These are phyloP conservation scores for Colletotrichum gloeosporioides DNA, from an alignment of 2,329 filamentous ascomycete species.

Conservation along the genomic window DNA sequence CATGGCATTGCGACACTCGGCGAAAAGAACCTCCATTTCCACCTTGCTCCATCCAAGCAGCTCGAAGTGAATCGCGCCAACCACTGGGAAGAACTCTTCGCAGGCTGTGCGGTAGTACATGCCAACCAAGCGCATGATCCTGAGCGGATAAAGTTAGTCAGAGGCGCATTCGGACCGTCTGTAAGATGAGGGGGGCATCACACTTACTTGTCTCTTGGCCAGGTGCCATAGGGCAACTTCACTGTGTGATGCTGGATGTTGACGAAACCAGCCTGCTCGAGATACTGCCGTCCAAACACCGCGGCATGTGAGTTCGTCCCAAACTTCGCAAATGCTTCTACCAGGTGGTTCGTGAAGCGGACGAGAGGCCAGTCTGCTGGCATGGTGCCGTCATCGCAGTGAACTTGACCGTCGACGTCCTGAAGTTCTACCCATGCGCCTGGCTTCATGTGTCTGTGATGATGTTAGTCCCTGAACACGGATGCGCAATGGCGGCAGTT, in stretches of 20 bases:
- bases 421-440: slow-evolving; percentile 53
- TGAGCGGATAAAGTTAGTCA: slow-evolving; percentile 7
- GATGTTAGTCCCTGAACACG: background rate
- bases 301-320: slow-evolving; percentile 43
- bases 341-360: slow-evolving; percentile 37
- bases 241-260: slow-evolving; percentile 42
- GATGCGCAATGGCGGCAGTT: background rate
- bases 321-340: slow-evolving; percentile 41
- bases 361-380: slow-evolving; percentile 38
- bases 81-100: slow-evolving; percentile 45
- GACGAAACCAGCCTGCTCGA: slow-evolving; percentile 43
- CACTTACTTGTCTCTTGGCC: slow-evolving; percentile 47
- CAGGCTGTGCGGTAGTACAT: slow-evolving; percentile 46
- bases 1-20: slow-evolving; percentile 29
- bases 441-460: slow-evolving; percentile 41
- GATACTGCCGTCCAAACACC: slow-evolving; percentile 39
- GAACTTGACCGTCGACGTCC: slow-evolving; percentile 46
- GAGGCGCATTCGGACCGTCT: background rate
- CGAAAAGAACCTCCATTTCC: slow-evolving; percentile 32
- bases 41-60: slow-evolving; percentile 38
- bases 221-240: slow-evolving; percentile 53
- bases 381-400: slow-evolving; percentile 39
- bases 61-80: slow-evolving; percentile 44
- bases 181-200: too few species aligned
- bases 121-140: slow-evolving; percentile 42